Evolutionary conservation across 1,284 basidiomycete species (phyloP), one percentile per base, ranked within the genome.

Genomic region (Vanrija pseudolonga): DNA sequence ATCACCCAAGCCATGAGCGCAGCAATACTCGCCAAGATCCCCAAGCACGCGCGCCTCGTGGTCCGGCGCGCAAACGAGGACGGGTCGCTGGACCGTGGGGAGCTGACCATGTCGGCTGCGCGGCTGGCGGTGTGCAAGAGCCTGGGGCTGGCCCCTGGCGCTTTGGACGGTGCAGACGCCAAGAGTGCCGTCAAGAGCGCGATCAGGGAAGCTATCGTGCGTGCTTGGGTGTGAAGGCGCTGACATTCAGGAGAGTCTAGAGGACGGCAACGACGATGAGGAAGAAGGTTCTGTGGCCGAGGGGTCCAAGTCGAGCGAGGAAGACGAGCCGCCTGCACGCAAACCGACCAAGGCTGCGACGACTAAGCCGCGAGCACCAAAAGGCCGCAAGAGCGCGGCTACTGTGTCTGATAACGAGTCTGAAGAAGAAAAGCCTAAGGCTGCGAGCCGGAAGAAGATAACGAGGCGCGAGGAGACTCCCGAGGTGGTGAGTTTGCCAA

Each of bases 161-260:
- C 44, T 5, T 43, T 68, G 46, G 64, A 64, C 19, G 59, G 47
- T 0, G 57, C 45, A 4, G 47, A 61, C 36, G 55, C 66, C 64
- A 70, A 74, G 68, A 54, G 65, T 55, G 47, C 70, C 55, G 61
- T 77, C 62, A 67, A 78, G 68, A 47, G 72, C 55, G 60, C 75
- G 53, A 67, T 80, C 56, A 66, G 72, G 58, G 55, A 49, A 8
- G 66, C 64, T 36, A 44, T 74, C 24, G 73, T 75, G 50, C 39
- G 71, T 65, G 20, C 40, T 18, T 0, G 6, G 1, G 23, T 9
- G 12, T 50, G 5, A 6, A 36, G 18, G n/a, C n/a, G n/a, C n/a
- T 17, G n/a, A 26, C 7, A 48, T 11, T 0, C 7, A 32, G 20
- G 46, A 49, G 19, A 50, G 14, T 15, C 3, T 36, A 56, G 55